These are phyloP conservation scores for Zychaea mexicana DNA, from an alignment of 371 early-diverging fungal species.

Conservation along the genomic window DNA sequence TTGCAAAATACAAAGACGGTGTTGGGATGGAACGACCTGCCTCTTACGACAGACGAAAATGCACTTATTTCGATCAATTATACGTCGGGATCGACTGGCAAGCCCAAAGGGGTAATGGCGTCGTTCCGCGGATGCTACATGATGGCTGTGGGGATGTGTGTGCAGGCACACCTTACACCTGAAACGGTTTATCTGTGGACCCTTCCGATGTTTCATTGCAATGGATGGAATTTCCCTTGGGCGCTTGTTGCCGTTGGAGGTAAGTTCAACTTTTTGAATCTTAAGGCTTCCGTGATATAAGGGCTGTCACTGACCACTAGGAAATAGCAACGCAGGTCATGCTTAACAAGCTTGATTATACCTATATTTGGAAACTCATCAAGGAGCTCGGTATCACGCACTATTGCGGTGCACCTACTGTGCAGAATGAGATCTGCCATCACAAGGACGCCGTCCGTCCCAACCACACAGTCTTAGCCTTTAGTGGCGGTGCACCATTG, in stretches of 20 bases:
- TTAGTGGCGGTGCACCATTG: too few species aligned
- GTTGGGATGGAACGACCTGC: constrained; percentile 51
- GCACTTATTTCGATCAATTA: constrained; percentile 61
- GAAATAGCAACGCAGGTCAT: constrained; percentile 49
- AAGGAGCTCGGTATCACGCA: constrained; percentile 58
- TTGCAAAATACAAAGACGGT: constrained; percentile 19
- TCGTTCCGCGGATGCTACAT: constrained; percentile 57
- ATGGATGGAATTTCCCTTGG: constrained; percentile 72
- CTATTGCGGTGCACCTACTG: constrained; percentile 70
- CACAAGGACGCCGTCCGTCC: constrained; percentile 53
- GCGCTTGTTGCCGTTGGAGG: constrained; percentile 60
- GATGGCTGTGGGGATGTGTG: constrained; percentile 48
- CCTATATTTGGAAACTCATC: constrained; percentile 59
- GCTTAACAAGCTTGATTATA: constrained; percentile 64
- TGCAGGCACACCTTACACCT: constrained; percentile 49
- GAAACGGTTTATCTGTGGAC: constrained; percentile 62
- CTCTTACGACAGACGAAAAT: constrained; percentile 51
- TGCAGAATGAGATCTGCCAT: constrained; percentile 64
- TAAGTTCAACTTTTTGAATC: constrained; percentile 1
- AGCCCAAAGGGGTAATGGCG: constrained; percentile 58
- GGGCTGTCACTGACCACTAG: too few species aligned
- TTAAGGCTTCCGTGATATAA: too few species aligned
- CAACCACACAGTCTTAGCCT: constrained; percentile 41
- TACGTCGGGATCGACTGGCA: constrained; percentile 69
- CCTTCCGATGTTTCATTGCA: constrained; percentile 73